Percentiles rank a stretch among this genome's conserved stretches.
These are phyloP conservation scores for Raffaelea arxii DNA, from an alignment of 2,329 filamentous ascomycete genomes.

Conservation along the genomic window DNA sequence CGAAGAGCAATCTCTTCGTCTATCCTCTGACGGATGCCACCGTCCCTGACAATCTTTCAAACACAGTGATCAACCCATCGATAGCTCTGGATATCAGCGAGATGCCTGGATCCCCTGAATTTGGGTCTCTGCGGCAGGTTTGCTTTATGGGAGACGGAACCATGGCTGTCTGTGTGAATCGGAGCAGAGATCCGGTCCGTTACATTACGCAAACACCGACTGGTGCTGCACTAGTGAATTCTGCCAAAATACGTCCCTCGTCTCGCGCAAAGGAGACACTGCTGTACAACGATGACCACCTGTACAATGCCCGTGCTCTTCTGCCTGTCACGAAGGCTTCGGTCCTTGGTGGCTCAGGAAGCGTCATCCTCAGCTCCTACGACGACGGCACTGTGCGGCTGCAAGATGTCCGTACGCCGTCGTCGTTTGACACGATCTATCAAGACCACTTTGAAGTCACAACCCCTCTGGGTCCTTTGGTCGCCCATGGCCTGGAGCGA, in stretches of 20 bases:
- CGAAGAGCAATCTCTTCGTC: background rate
- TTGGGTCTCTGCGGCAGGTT: conserved; percentile 1
- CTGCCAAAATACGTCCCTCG: conserved; percentile 2
- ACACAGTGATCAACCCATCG: background rate
- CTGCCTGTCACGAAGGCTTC: conserved; percentile 1
- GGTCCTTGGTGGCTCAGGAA: background rate
- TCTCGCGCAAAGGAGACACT: background rate
- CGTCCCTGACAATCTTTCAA: no score
- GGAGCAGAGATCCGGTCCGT: conserved; percentile 28
- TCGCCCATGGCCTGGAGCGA: conserved; percentile 39
- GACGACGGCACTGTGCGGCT: conserved; percentile 40
- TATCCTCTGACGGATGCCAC: background rate
- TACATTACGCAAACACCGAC: background rate
- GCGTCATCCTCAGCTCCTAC: conserved; percentile 40
- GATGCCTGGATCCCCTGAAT: background rate
- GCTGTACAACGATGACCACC: background rate
- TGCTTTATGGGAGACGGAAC: conserved; percentile 3
- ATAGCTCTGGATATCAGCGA: background rate
- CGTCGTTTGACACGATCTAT: conserved; percentile 34
- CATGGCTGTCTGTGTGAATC: conserved; percentile 1
- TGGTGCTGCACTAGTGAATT: background rate
- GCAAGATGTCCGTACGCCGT: conserved; percentile 38
- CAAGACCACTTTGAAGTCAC: conserved; percentile 42
- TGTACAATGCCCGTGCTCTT: conserved; percentile 2
- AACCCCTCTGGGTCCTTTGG: conserved; percentile 33